A percentile compares a stretch with the other conserved stretches of the same genome.
phyloP scores from a whole-genome alignment of 129 eudicot genomes.

The Pulicaria dysenterica region DNA sequence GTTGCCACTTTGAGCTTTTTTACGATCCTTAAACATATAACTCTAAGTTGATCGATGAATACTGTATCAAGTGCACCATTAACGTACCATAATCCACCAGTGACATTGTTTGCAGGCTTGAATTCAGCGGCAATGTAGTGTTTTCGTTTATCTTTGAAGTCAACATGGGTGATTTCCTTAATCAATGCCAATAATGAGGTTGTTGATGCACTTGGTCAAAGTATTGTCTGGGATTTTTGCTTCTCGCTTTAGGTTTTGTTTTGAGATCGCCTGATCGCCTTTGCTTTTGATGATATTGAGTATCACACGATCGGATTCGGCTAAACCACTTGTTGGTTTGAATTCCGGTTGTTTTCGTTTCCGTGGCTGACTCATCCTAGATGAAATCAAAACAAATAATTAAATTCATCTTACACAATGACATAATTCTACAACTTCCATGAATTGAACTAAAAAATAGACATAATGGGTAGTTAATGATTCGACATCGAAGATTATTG shows the following conservation, averaged over 20 bases:
- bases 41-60: conserved; percentile 36
- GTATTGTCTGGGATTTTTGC: background rate
- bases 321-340: conserved; percentile 9
- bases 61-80: conserved; percentile 56
- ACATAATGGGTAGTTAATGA: background rate
- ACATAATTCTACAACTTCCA: background rate
- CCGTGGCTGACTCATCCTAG: conserved; percentile 37
- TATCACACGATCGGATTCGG: conserved; percentile 37
- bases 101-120: conserved; percentile 54
- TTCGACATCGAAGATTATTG: background rate
- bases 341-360: conserved; percentile 47
- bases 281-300: conserved; percentile 6
- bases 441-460: too few species aligned
- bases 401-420: too few species aligned
- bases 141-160: conserved; percentile 36
- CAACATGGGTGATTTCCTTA: conserved; percentile 47
- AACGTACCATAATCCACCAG: conserved; percentile 69
- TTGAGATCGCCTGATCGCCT: conserved; percentile 7
- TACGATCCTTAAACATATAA: conserved; percentile 28
- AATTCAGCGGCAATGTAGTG: conserved; percentile 54
- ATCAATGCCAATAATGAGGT: conserved; percentile 31
- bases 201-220: conserved; percentile 16
- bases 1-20: conserved; percentile 47
- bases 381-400: background rate
- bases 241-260: background rate